Base-by-base conservation (phyloP, 2,329 filamentous ascomycete genomes). In the Fonsecaea erecta region DNA sequence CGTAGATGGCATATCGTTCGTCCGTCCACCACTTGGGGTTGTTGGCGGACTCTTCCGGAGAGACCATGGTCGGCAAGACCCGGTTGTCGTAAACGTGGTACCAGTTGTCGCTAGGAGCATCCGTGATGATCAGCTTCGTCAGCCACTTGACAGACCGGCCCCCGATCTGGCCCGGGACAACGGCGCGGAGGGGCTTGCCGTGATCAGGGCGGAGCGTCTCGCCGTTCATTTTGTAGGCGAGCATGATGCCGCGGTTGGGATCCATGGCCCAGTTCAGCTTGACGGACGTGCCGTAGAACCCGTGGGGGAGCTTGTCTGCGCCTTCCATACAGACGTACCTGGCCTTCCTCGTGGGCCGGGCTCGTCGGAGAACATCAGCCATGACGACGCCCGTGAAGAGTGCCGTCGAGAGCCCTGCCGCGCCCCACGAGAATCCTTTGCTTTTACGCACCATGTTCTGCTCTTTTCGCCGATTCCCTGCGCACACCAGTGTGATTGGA, bases 71-170 rank as follows among this genome's bases (percentile, higher is more conserved):
- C 5, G 93, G 93, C 43, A 97, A 79, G 1, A 97, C 92, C 64
- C 92, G 83, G 75, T 97, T 97, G 76, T 97, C 93, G 77, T 95
- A 93, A 68, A 96, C 92, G 76, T 97, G 93, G 73, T 97, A 97
- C 92, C 92, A 96, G 74, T 96, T 97, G 68, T 94, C 89, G 74
- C 92, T 96, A 0, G 93, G 92, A 26, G 84, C 81, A 9, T 88
- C 85, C 0, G 92, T 94, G 57, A 97, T 77, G 51, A 93, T 90
- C 66, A 97, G 84, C 69, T 84, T 88, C 79, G 89, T 94, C 64
- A 97, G 76, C 93, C 93, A 97, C 77, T 97, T 97, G 34, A 97
- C 93, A 75, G 92, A 96, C 68, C 93, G 85, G 0, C 93, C 93
- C 35, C 93, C 93, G 67, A 97, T 97, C 76, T 96, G 92, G 0